Conservation (phyloP, 768 basidiomycete species). For the Grammothele lineata region DNA sequence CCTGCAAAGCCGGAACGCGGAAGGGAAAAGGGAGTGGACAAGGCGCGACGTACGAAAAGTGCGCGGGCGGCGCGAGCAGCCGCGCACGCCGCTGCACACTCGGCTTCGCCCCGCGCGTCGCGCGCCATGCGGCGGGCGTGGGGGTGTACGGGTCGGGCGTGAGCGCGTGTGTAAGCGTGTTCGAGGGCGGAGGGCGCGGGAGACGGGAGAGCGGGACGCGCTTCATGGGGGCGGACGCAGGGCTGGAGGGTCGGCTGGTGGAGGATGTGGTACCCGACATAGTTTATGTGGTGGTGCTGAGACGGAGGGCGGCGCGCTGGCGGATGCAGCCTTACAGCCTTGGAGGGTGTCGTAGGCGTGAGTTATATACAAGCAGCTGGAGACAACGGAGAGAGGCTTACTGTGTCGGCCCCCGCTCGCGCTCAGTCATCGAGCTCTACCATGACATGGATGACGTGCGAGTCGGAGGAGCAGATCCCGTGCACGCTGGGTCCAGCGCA, state of each 20-base stretch:
- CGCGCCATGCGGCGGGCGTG: conserved; percentile 46
- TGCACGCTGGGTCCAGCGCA: too few relatives aligned
- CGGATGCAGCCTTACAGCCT: too few relatives aligned
- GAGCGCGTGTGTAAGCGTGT: conserved; percentile 40
- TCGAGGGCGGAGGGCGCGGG: conserved; percentile 41
- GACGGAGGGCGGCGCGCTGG: too few relatives aligned
- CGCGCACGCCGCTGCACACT: conserved; percentile 69
- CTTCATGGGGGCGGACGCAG: neutral
- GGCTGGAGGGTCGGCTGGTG: neutral
- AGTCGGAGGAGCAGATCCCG: too few relatives aligned
- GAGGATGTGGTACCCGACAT: neutral
- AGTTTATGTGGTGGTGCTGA: too few relatives aligned
- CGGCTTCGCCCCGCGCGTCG: conserved; percentile 47
- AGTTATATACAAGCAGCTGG: too few relatives aligned
- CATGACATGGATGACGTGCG: too few relatives aligned
- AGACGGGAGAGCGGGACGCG: conserved; percentile 49
- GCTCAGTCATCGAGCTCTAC: too few relatives aligned
- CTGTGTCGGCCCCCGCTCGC: too few relatives aligned
- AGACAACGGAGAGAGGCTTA: too few relatives aligned
- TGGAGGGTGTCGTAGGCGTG: too few relatives aligned
- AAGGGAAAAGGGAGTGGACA: conserved; percentile 83
- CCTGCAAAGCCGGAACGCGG: conserved; percentile 42
- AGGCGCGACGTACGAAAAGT: conserved; percentile 82
- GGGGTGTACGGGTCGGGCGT: conserved; percentile 60
- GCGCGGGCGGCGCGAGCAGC: conserved; percentile 50